Conservation (phyloP, 23 red algal species). For the Gracilaria caudata region DNA sequence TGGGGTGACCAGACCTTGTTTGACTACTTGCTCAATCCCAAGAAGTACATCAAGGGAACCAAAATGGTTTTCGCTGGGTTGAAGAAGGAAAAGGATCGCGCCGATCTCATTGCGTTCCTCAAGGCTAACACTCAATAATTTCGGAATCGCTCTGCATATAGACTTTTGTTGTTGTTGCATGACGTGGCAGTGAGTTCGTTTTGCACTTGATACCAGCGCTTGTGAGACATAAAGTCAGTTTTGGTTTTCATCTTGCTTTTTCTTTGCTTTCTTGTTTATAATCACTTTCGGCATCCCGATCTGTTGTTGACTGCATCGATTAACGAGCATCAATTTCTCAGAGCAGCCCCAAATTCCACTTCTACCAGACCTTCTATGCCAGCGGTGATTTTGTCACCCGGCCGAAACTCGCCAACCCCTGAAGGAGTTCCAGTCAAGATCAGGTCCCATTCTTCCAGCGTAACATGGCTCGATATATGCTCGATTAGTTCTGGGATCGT, state of each 20-base stretch:
- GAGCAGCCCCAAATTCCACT: constrained; percentile 48
- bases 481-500: constrained; percentile 75
- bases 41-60: constrained; percentile 99
- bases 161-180: constrained; percentile 23
- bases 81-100: constrained; percentile 93
- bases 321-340: not conserved
- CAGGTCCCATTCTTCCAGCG: constrained; percentile 84
- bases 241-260: constrained; percentile 1
- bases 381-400: constrained; percentile 69
- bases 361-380: constrained; percentile 72
- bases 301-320: not conserved
- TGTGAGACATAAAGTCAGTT: constrained; percentile 33
- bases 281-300: not conserved
- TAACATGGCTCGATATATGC: constrained; percentile 70
- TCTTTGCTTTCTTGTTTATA: not conserved
- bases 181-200: not conserved
- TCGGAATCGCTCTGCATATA: not conserved
- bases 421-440: constrained; percentile 85
- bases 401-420: constrained; percentile 58
- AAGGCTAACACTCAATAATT: constrained; percentile 84
- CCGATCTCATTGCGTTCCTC: constrained; percentile 98
- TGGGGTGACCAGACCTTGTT: constrained; percentile 97
- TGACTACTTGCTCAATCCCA: constrained; percentile 95
- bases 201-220: constrained; percentile 10
- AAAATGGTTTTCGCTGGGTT: constrained; percentile 99